phyloP scores from a whole-genome alignment of 331 rosid species.

The Dryas integrifolia region DNA sequence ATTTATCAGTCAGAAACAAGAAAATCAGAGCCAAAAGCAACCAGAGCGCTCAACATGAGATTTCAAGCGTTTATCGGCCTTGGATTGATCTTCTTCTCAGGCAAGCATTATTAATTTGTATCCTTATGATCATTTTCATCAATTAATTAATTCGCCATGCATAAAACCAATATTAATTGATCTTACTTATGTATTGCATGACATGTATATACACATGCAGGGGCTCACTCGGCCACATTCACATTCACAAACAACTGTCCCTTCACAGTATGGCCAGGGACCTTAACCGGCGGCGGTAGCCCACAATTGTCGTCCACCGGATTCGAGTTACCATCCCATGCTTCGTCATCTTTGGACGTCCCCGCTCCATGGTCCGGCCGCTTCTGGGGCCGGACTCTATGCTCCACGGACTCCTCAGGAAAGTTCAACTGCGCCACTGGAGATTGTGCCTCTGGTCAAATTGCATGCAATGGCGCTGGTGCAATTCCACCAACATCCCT shows the following conservation, averaged over 20 bases:
- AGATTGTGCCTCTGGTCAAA: slow-evolving; percentile 40
- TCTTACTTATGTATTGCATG: not conserved
- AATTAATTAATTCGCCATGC: not conserved
- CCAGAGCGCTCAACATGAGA: not conserved
- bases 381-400: slow-evolving; percentile 40
- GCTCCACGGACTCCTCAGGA: slow-evolving; percentile 27
- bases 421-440: slow-evolving; percentile 38
- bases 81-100: not conserved
- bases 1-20: not conserved
- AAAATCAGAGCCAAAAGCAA: not conserved
- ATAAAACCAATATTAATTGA: not conserved
- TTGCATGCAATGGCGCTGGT: slow-evolving; percentile 37
- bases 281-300: slow-evolving; percentile 32
- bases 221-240: slow-evolving; percentile 15
- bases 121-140: not conserved
- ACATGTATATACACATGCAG: not conserved
- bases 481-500: slow-evolving; percentile 38
- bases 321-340: slow-evolving; percentile 28
- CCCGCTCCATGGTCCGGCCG: slow-evolving; percentile 39
- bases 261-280: slow-evolving; percentile 46
- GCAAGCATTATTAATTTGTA: not conserved
- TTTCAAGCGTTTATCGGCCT: not conserved
- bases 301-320: slow-evolving; percentile 32
- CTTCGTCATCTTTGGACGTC: slow-evolving; percentile 16
- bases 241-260: slow-evolving; percentile 41